A percentile compares a stretch with the other conserved stretches of the same genome.
Evolutionary conservation across 1,284 basidiomycete species (phyloP).

Genomic region (Papiliotrema flavescens): DNA sequence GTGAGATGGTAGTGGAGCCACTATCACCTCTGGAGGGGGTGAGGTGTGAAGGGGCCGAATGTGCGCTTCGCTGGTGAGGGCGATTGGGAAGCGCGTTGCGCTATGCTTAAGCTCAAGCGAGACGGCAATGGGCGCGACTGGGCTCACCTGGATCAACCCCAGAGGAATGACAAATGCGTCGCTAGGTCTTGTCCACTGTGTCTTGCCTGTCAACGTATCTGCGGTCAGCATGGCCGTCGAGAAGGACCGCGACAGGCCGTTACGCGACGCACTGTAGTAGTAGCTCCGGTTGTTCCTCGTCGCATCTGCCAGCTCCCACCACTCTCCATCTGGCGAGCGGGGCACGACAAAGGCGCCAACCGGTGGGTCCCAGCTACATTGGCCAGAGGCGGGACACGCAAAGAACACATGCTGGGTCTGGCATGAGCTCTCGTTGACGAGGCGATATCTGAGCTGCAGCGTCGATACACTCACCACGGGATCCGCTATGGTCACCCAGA

Average conservation of each 20-base stretch:
- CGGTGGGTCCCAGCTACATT: conserved; percentile 88
- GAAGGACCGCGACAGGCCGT: neutral
- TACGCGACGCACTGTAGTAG: conserved; percentile 66
- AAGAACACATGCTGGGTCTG: conserved; percentile 80
- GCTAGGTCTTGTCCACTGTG: conserved; percentile 80
- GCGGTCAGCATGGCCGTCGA: neutral
- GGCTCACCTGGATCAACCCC: conserved; percentile 65
- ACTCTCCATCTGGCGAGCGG: conserved; percentile 78
- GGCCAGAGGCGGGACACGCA: conserved; percentile 73
- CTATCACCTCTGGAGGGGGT: neutral
- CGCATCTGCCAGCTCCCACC: conserved; percentile 89
- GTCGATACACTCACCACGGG: conserved; percentile 32
- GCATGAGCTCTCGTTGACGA: too few species aligned
- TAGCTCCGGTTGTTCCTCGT: conserved; percentile 74
- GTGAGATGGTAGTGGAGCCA: neutral
- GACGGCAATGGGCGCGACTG: neutral
- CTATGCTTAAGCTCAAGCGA: conserved; percentile 50
- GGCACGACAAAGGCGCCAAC: conserved; percentile 88
- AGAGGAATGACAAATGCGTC: conserved; percentile 79
- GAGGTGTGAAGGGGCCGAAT: neutral
- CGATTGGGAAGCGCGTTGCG: conserved; percentile 34
- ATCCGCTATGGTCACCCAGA: conserved; percentile 49
- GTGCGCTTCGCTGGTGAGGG: neutral
- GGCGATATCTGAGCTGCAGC: neutral
- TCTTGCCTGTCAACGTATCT: conserved; percentile 73